phyloP scores from a whole-genome alignment of 768 basidiomycete genomes.

The Mycena kentingensis region DNA sequence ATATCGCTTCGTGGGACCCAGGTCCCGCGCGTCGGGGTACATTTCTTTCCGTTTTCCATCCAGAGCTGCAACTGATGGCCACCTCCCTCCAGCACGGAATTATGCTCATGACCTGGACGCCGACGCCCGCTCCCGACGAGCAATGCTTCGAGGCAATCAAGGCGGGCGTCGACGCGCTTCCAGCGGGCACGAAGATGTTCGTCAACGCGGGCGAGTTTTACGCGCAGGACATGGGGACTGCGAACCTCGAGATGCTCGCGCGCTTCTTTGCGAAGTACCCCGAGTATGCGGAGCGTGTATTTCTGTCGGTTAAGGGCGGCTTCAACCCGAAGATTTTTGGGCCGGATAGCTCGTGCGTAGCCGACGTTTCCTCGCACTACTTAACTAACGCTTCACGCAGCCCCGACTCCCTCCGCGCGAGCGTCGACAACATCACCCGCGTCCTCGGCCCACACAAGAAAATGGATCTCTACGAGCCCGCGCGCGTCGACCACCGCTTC shows the following conservation, averaged over 20 bases:
- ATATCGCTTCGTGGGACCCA: too few species aligned
- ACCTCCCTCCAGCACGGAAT: too few species aligned
- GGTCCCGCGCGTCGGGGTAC: too few species aligned
- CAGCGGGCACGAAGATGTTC: not conserved
- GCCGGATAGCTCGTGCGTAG: slow-evolving; percentile 17
- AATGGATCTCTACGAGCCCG: slow-evolving; percentile 61
- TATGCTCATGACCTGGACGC: too few species aligned
- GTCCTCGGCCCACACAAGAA: slow-evolving; percentile 53
- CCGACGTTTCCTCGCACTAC: not conserved
- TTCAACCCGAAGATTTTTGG: not conserved
- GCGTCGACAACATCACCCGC: slow-evolving; percentile 46
- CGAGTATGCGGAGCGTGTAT: slow-evolving; percentile 35
- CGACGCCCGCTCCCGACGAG: too few species aligned
- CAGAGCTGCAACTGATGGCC: too few species aligned
- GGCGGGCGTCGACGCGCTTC: not conserved
- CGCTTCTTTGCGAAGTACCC: slow-evolving; percentile 51
- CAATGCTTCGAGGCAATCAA: not conserved
- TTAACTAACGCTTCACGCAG: not conserved
- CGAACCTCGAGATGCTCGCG: slow-evolving; percentile 44
- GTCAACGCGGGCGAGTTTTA: too few species aligned
- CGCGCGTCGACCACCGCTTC: slow-evolving; percentile 45
- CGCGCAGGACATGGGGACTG: not conserved
- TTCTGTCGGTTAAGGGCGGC: slow-evolving; percentile 37
- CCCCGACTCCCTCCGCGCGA: slow-evolving; percentile 23
- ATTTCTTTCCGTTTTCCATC: too few species aligned